A percentile compares a stretch with the other conserved stretches of the same genome.
phyloP scores from a whole-genome alignment of 1,284 basidiomycete species.

The Tetrapyrgos nigripes region DNA sequence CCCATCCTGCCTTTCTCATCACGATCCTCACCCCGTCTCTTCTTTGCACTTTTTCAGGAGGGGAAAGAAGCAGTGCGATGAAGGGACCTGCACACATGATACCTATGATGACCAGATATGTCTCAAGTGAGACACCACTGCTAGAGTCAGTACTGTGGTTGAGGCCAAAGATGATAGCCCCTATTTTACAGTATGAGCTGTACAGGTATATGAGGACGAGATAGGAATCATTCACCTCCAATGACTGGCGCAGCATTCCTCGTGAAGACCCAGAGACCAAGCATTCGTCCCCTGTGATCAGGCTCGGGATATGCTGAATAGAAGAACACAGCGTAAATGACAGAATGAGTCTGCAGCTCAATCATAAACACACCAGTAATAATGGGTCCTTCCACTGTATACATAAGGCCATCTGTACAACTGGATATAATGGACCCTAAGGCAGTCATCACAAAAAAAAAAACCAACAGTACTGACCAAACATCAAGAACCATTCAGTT shows the following conservation, averaged over 20 bases:
- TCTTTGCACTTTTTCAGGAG: slow-evolving; percentile 37
- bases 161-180: slow-evolving; percentile 40
- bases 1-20: slow-evolving; percentile 35
- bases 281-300: slow-evolving; percentile 37
- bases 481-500: slow-evolving; percentile 42
- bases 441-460: not conserved
- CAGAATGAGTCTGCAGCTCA: not conserved
- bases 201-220: too few species aligned
- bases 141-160: slow-evolving; percentile 33
- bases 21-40: slow-evolving; percentile 35
- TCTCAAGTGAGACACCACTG: slow-evolving; percentile 37
- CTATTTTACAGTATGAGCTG: slow-evolving; percentile 12
- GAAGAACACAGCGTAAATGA: not conserved
- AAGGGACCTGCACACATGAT: slow-evolving; percentile 43
- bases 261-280: slow-evolving; percentile 42
- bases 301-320: slow-evolving; percentile 39
- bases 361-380: slow-evolving; percentile 32
- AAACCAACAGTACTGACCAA: slow-evolving; percentile 22
- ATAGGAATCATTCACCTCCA: slow-evolving; percentile 14
- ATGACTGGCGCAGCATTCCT: slow-evolving; percentile 39
- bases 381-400: slow-evolving; percentile 39
- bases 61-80: slow-evolving; percentile 35
- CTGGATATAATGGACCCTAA: slow-evolving; percentile 37
- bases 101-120: slow-evolving; percentile 40
- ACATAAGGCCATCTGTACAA: slow-evolving; percentile 39